Base-by-base conservation (phyloP, 1,284 basidiomycete species). In the Cryptococcus depauperatus region DNA sequence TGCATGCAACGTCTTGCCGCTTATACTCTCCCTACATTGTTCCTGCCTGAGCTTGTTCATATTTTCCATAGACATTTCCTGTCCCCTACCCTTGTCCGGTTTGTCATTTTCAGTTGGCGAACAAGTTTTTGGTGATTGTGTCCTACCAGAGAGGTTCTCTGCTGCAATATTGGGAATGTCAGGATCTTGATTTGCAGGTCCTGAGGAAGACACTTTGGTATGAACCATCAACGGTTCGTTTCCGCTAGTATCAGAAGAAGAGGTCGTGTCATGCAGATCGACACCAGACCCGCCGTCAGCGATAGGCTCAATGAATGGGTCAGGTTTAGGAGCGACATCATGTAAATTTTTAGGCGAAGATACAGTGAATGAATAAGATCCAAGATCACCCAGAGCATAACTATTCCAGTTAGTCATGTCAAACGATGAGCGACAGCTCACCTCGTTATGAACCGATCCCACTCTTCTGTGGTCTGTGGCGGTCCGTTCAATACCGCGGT, bases 111-210 rank as follows among this genome's bases (percentile, higher is more conserved):
- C 35, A 21, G 18, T 16, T 11, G 29, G 29, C 16, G 11, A 13
- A 22, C 35, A 21, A 6, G 35, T 19, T 2, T 18, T 13, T 21
- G 0, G 14, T 14, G 16, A 19, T 21, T 11, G 8, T 7, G 7
- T 6, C n/a, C n/a, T 9, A 6, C 42, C 28, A 2, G 33, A 30
- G 11, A 50, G 38, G 8, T 25, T 21, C 4, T 48, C 22, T 22
- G 23, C 19, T 1, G 43, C 44, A 11, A 66, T 58, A 30, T 66
- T 58, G 2, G 64, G 64, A 9, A 66, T 66, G 5, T 47, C 46
- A 3, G 64, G 64, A 39, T 66, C 64, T 43, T 66, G 64, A 27
- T 60, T 59, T 1, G 46, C 38, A 3, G 53, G 37, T 14, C 56
- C 50, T 11, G 59, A 39, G 19, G 48, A 35, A 4, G 51, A 50